These are phyloP conservation scores for Cynanchum wilfordii DNA, from an alignment of 257 asterid species.

Conservation along the genomic window DNA sequence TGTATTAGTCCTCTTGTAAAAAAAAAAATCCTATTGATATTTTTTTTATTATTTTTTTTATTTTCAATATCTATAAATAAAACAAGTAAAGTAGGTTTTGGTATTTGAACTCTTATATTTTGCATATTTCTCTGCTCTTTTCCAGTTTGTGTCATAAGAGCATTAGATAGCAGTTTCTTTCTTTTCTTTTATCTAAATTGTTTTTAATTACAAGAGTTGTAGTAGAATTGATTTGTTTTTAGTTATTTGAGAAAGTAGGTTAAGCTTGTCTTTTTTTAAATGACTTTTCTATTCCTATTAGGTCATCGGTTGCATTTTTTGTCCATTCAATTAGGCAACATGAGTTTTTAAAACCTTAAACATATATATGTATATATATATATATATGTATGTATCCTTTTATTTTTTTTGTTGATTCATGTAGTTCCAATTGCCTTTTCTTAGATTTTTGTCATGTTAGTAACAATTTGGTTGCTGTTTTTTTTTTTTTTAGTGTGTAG, in stretches of 20 bases:
- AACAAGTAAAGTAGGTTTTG: neutral
- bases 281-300: neutral
- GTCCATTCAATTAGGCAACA: neutral
- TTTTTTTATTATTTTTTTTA: neutral
- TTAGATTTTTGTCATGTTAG: neutral
- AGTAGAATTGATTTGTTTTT: constrained; percentile 7
- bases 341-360: neutral
- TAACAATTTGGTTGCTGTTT: neutral
- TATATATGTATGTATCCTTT: no score
- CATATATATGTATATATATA: no score
- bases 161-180: neutral
- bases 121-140: neutral
- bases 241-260: constrained; percentile 1
- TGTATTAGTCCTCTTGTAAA: neutral
- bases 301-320: neutral
- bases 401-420: neutral
- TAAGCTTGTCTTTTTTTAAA: neutral
- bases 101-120: neutral
- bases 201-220: constrained; percentile 4
- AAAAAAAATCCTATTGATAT: neutral
- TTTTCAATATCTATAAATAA: neutral
- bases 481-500: neutral
- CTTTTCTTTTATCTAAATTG: constrained; percentile 9
- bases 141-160: constrained; percentile 1
- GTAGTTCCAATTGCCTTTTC: neutral